Evolutionary conservation across 1,139 yeast genomes (phyloP).

Genomic region (Yamadazyma trypodendri): DNA sequence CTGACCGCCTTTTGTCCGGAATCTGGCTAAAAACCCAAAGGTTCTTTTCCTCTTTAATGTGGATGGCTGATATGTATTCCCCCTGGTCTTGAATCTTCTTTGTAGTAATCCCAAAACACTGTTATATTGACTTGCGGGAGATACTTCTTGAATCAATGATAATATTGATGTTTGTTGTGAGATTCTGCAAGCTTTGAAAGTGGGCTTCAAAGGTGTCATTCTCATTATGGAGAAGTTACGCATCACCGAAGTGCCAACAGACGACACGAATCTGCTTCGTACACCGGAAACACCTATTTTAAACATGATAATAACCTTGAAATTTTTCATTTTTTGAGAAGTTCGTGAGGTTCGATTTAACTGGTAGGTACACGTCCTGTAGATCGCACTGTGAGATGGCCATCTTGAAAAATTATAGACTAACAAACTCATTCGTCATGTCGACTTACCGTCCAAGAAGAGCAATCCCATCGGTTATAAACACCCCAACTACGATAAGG

Average conservation of each 20-base stretch:
- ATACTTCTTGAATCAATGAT: slow-evolving; percentile 5
- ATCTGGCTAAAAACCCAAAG: slow-evolving; percentile 87
- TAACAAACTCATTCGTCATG: slow-evolving; percentile 15
- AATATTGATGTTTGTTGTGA: slow-evolving; percentile 2
- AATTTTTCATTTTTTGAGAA: background rate
- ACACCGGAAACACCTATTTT: slow-evolving; percentile 3
- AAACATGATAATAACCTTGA: slow-evolving; percentile 7
- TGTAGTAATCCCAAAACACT: slow-evolving; percentile 42
- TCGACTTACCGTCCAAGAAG: slow-evolving; percentile 37
- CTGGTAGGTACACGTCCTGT: background rate
- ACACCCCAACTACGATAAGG: slow-evolving; percentile 48
- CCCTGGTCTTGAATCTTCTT: slow-evolving; percentile 82
- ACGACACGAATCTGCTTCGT: background rate
- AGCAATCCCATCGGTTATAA: slow-evolving; percentile 43
- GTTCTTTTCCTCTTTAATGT: slow-evolving; percentile 88
- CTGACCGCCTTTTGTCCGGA: slow-evolving; percentile 74
- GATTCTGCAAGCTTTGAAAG: background rate
- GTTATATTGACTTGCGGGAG: slow-evolving; percentile 19
- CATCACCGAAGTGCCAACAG: background rate
- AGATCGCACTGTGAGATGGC: slow-evolving; percentile 6
- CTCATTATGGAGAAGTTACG: slow-evolving; percentile 11
- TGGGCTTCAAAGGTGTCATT: slow-evolving; percentile 2
- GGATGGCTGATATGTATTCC: slow-evolving; percentile 93
- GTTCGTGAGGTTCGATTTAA: background rate
- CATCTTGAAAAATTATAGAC: slow-evolving; percentile 8